Percentiles rank a stretch among this genome's conserved stretches.
Evolutionary conservation across 1,139 yeast species (phyloP).

Genomic region (Hyphopichia burtonii): DNA sequence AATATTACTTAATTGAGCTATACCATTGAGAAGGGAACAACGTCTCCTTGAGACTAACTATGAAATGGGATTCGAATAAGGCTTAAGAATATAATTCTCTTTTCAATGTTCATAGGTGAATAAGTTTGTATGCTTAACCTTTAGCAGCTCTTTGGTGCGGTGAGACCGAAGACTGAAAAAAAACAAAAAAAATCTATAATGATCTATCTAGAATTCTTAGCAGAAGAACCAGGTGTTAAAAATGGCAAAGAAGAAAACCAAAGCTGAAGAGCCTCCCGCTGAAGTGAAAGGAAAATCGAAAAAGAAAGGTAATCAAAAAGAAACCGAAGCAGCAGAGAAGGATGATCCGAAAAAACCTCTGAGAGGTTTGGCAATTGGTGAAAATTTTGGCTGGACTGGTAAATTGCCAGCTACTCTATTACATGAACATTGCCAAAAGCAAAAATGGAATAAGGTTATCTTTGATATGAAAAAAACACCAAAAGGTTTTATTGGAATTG

Average conservation of each 20-base stretch:
- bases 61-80: too few species aligned
- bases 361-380: slow-evolving; percentile 46
- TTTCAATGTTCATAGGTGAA: too few species aligned
- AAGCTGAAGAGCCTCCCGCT: neutral
- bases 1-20: too few species aligned
- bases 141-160: too few species aligned
- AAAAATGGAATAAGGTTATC: slow-evolving; percentile 84
- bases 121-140: too few species aligned
- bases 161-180: too few species aligned
- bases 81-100: too few species aligned
- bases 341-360: slow-evolving; percentile 31
- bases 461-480: slow-evolving; percentile 62
- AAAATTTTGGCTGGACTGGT: slow-evolving; percentile 81
- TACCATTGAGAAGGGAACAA: too few species aligned
- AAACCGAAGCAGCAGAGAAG: slow-evolving; percentile 9
- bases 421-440: slow-evolving; percentile 85
- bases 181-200: too few species aligned
- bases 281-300: neutral
- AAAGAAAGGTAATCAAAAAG: neutral
- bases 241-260: slow-evolving; percentile 6
- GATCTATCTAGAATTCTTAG: too few species aligned
- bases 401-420: slow-evolving; percentile 84
- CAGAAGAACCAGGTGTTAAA: neutral
- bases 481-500: slow-evolving; percentile 61
- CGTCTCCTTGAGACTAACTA: too few species aligned